Evolutionary conservation across 2,329 filamentous ascomycete genomes (phyloP).

Genomic region (Tolypocladium endophyticum): DNA sequence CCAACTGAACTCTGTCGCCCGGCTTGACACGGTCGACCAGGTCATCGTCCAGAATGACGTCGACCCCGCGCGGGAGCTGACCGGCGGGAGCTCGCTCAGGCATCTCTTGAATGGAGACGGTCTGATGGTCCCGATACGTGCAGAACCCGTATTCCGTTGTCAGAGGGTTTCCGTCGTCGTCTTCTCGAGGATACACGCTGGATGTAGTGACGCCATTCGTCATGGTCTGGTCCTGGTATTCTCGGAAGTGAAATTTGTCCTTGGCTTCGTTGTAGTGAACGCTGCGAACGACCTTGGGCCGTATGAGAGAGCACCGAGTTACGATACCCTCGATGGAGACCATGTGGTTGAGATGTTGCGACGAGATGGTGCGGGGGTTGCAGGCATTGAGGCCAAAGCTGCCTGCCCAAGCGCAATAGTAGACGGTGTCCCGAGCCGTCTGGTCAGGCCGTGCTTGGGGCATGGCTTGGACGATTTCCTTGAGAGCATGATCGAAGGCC

Average conservation of each 20-base stretch:
- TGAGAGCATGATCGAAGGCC: constrained; percentile 84
- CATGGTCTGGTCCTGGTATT: constrained; percentile 97
- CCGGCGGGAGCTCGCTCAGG: constrained; percentile 91
- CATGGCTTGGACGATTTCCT: constrained; percentile 74
- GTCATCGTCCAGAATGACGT: constrained; percentile 94
- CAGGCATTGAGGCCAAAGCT: constrained; percentile 92
- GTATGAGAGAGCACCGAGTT: constrained; percentile 87
- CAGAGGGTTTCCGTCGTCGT: constrained; percentile 84
- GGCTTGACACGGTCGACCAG: constrained; percentile 92
- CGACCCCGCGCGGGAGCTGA: constrained; percentile 87
- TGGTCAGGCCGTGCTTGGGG: constrained; percentile 67
- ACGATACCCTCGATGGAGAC: constrained; percentile 96
- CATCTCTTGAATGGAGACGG: constrained; percentile 98
- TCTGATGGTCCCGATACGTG: constrained; percentile 93
- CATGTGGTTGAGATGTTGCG: constrained; percentile 88
- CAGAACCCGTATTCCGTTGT: constrained; percentile 94
- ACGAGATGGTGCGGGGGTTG: constrained; percentile 87
- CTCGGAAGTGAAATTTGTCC: constrained; percentile 76
- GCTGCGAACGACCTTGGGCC: constrained; percentile 96
- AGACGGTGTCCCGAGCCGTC: constrained; percentile 66
- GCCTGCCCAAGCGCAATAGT: constrained; percentile 95
- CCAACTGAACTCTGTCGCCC: constrained; percentile 88
- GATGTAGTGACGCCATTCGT: constrained; percentile 79
- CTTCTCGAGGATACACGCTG: constrained; percentile 88
- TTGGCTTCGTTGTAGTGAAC: constrained; percentile 90